A percentile compares a stretch with the other conserved stretches of the same genome.
Evolutionary conservation across 352 stramenopile species (phyloP).

Genomic region (Pilasporangium apinafurcum): DNA sequence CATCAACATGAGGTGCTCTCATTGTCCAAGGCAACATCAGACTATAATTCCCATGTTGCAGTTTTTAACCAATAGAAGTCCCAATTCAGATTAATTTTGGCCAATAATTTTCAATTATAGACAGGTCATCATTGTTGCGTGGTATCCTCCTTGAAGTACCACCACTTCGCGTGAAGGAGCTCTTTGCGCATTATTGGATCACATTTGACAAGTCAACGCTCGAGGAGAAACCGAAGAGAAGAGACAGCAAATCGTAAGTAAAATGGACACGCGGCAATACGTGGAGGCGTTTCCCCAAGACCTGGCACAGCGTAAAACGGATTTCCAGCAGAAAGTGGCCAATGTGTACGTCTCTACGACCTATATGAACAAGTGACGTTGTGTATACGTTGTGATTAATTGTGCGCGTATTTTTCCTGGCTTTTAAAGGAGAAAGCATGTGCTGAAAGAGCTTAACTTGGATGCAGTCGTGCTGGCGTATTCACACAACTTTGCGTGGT

Average conservation of each 20-base stretch:
- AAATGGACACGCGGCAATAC: conserved; percentile 63
- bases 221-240: no score
- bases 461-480: conserved; percentile 49
- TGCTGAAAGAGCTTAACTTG: conserved; percentile 32
- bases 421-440: conserved; percentile 17
- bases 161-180: no score
- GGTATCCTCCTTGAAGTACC: no score
- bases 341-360: conserved; percentile 22
- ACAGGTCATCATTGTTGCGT: no score
- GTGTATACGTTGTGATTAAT: not conserved
- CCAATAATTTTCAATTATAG: no score
- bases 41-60: no score
- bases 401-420: not conserved
- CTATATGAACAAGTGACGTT: not conserved
- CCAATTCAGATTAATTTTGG: no score
- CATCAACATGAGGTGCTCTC: not conserved
- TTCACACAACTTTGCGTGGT: conserved; percentile 62
- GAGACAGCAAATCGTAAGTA: no score
- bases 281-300: conserved; percentile 48
- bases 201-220: no score
- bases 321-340: conserved; percentile 43
- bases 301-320: conserved; percentile 21
- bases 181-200: no score
- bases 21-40: no score
- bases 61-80: no score